Evolutionary conservation across 2,329 filamentous ascomycete genomes (phyloP).

Genomic region (Verticillium zaregamsianum): DNA sequence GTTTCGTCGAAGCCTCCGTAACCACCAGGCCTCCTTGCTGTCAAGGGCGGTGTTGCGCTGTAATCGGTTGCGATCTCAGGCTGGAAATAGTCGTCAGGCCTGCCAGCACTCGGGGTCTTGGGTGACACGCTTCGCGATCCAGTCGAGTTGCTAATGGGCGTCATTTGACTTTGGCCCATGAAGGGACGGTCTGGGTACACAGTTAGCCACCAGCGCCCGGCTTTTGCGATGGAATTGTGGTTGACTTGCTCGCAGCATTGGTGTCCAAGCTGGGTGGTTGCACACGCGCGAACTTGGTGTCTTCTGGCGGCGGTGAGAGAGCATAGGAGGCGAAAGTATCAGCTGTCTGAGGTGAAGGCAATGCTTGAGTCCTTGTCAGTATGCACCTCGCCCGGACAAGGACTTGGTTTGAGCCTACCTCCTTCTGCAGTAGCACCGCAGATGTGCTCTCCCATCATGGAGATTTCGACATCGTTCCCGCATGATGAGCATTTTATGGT

Average conservation of each 20-base stretch:
- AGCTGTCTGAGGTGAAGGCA: conserved; percentile 30
- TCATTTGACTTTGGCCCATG: conserved; percentile 53
- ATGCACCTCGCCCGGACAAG: neutral
- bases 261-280: conserved; percentile 47
- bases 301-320: conserved; percentile 18
- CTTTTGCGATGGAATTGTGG: neutral
- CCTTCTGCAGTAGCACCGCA: conserved; percentile 53
- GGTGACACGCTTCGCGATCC: conserved; percentile 62
- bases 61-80: conserved; percentile 40
- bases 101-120: conserved; percentile 45
- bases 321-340: conserved; percentile 22
- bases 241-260: conserved; percentile 44
- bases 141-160: conserved; percentile 57
- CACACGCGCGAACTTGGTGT: conserved; percentile 32
- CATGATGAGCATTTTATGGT: conserved; percentile 87
- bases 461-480: conserved; percentile 73
- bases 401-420: conserved; percentile 26
- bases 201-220: conserved; percentile 23
- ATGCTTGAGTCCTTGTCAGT: conserved; percentile 21
- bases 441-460: conserved; percentile 79
- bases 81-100: conserved; percentile 39
- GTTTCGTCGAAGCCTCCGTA: conserved; percentile 44
- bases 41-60: conserved; percentile 33
- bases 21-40: conserved; percentile 36
- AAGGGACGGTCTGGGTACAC: conserved; percentile 46